Evolutionary conservation across 768 basidiomycete species (phyloP).

Genomic region (Artomyces pyxidatus): DNA sequence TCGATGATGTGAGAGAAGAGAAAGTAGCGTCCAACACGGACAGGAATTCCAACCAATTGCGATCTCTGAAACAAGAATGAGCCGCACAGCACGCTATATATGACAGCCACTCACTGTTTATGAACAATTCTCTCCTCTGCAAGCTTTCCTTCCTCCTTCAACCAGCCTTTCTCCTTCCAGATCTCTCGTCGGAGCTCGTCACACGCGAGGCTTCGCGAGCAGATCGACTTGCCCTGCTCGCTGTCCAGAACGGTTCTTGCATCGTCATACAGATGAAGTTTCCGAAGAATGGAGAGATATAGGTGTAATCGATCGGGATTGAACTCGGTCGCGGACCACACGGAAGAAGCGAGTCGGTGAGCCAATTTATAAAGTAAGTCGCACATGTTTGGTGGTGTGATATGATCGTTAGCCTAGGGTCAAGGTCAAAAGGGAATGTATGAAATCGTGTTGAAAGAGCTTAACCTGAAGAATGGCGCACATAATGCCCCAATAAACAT

Average conservation of each 20-base stretch:
- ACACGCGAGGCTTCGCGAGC: conserved; percentile 61
- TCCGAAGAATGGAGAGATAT: conserved; percentile 62
- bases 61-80: conserved; percentile 41
- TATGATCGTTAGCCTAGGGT: conserved; percentile 59
- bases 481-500: conserved; percentile 78
- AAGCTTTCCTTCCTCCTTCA: conserved; percentile 51
- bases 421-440: neutral
- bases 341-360: conserved; percentile 60
- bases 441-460: neutral
- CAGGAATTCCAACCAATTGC: conserved; percentile 82
- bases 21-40: conserved; percentile 67
- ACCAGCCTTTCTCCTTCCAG: conserved; percentile 46
- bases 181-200: conserved; percentile 72
- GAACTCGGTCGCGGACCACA: conserved; percentile 53
- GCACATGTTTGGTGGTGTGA: conserved; percentile 55
- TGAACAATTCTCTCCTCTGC: conserved; percentile 54
- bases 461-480: conserved; percentile 71
- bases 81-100: neutral
- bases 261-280: conserved; percentile 62
- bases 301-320: conserved; percentile 73
- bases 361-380: conserved; percentile 69
- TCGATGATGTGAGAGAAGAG: conserved; percentile 24
- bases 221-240: conserved; percentile 60
- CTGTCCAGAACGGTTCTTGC: conserved; percentile 60
- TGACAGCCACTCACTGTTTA: conserved; percentile 39